Base-by-base conservation (phyloP, 805 yeast genomes). In the Jamesozyma gamospora region DNA sequence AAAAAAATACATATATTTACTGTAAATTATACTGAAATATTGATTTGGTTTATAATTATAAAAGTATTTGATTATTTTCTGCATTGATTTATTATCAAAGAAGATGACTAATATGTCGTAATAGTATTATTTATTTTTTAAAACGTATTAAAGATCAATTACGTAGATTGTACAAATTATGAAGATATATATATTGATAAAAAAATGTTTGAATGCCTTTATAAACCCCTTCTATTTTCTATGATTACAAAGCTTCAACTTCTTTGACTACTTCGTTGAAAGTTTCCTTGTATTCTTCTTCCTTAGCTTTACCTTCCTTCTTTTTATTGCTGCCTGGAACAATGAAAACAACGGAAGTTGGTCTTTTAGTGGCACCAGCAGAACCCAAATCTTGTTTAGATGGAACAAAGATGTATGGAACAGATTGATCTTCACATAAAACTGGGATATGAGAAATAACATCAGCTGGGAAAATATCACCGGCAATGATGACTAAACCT, bases 281-380 rank as follows among this genome's bases (percentile, higher is more conserved):
- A 44, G 78, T 64, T 65, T 88, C 96, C 65, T 85, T 82, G 74
- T 92, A 92, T 58, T 90, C 96, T 49, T 77, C 85, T 48, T 86
- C 75, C 61, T 77, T 75, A 42, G 74, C 71, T 50, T 75, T 74
- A 43, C 69, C 73, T 52, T 77, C 80, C 64, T 80, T 82, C 70
- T 79, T 82, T 57, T 83, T 74, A 44, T 88, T 87, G 41, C 95
- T 94, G 42, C 95, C 95, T 54, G 99, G 98, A 40, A 88, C 92
- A 53, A 92, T 76, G 86, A 92, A 85, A 25, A 92, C 95, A 63
- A 95, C 88, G 29, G 96, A 86, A 29, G 99, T 92, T 52, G 98
- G 97, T 73, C 99, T 82, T 72, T 92, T 92, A 42, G 98, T 92
- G 46, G 96, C 95, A 60, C 97, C 97, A 19, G 99, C 98, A 47